phyloP scores from a whole-genome alignment of 192 early-diverging fungal genomes.

The Podila horticola region DNA sequence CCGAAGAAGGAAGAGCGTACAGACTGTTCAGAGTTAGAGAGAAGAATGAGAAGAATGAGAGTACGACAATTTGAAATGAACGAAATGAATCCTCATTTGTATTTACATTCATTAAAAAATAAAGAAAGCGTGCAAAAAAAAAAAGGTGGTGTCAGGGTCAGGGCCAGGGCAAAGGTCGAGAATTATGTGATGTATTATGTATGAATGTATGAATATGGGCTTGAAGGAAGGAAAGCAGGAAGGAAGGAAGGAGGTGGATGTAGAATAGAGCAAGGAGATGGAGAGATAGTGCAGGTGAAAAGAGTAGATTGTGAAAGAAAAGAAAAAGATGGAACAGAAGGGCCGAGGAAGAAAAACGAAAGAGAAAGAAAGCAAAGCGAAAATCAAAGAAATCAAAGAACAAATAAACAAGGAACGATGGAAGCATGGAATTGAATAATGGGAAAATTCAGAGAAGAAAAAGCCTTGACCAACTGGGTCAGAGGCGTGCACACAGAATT shows the following conservation, averaged over 20 bases:
- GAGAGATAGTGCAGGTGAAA: neutral
- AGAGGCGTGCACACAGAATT: too few relatives aligned
- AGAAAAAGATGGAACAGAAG: neutral
- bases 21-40: neutral
- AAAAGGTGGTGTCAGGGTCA: neutral
- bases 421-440: neutral
- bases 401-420: neutral
- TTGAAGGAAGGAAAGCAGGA: neutral
- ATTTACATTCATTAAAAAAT: slow-evolving; percentile 2
- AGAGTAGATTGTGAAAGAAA: neutral
- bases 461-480: too few relatives aligned
- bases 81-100: neutral
- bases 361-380: neutral
- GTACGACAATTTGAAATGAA: neutral
- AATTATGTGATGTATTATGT: too few relatives aligned
- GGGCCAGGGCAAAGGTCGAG: neutral
- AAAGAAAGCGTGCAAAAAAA: neutral
- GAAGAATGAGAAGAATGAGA: slow-evolving; percentile 14
- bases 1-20: neutral
- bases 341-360: neutral
- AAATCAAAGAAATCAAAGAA: neutral
- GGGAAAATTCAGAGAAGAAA: too few relatives aligned
- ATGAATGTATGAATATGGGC: neutral
- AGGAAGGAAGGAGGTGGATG: neutral
- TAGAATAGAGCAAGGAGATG: neutral